Base-by-base conservation (phyloP, 192 early-diverging fungal species). In the Hyaloraphidium curvatum region DNA sequence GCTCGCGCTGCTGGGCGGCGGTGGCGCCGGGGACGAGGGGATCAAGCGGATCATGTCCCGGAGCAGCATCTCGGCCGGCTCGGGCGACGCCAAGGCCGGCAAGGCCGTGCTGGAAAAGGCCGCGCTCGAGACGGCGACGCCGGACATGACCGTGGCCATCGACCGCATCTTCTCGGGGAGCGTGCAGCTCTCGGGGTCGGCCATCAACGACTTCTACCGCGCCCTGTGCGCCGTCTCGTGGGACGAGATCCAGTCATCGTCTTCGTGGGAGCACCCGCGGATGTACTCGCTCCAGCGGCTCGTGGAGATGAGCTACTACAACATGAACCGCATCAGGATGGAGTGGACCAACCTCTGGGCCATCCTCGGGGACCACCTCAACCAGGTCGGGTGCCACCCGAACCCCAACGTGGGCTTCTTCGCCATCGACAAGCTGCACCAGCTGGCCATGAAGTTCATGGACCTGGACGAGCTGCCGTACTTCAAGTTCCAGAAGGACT, bases 301-400 rank as follows among this genome's bases (percentile, higher is more conserved):
- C 50, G 91, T 96, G 1, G 91, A 96, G 60, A 89, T 96, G 50
- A 79, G 87, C 0, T 87, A 96, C 67, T 96, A 96, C 70, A 96
- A 96, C 64, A 91, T 96, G 88, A 73, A 72, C 31, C 83, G 91
- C 55, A 96, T 96, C 60, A 76, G 91, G 50, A 80, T 86, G 59
- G 87, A 91, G 64, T 96, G 91, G 89, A 82, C 82, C 25, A 83
- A 91, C 61, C 77, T 92, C 39, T 95, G 91, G 89, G 70, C 74
- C 0, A 81, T 82, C 11, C 63, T 84, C 16, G 82, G 82, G 0
- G 78, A 81, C 31, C 80, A 91, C 58, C 92, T 91, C 60, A 84
- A 93, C 61, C 76, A 73, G 2, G 84, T 90, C 16, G 90, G 83
- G 2, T 82, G 81, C 33, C 80, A 92, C 52, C 75, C 82, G n/a